These are phyloP conservation scores for Drechslerella stenobrocha DNA, from an alignment of 2,329 filamentous ascomycete genomes.

Conservation along the genomic window DNA sequence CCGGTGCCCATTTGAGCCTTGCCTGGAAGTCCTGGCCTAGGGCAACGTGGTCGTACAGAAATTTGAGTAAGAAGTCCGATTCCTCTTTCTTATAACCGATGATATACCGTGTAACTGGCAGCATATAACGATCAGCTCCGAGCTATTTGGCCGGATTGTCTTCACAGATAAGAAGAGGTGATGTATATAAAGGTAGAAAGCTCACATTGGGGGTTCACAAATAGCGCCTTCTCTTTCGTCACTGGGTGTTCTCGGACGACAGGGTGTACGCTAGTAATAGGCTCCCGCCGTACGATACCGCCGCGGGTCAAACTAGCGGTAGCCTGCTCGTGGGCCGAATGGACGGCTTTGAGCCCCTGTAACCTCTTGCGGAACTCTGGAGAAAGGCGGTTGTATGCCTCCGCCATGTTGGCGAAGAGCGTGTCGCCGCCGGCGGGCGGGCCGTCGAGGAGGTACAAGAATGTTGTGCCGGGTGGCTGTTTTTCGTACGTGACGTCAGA, in stretches of 20 bases:
- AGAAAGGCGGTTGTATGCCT: slow-evolving; percentile 79
- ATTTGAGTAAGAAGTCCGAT: slow-evolving; percentile 74
- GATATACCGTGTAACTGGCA: slow-evolving; percentile 74
- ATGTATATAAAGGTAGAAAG: slow-evolving; percentile 20
- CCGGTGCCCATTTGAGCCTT: slow-evolving; percentile 74
- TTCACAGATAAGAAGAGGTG: not conserved
- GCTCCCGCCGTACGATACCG: slow-evolving; percentile 73
- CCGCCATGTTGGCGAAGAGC: slow-evolving; percentile 75
- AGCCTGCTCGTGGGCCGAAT: slow-evolving; percentile 81
- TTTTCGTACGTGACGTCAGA: slow-evolving; percentile 84
- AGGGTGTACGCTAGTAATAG: slow-evolving; percentile 73
- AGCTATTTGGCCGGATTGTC: not conserved
- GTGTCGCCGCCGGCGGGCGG: slow-evolving; percentile 74
- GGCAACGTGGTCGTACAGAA: slow-evolving; percentile 75
- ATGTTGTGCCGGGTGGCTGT: slow-evolving; percentile 87
- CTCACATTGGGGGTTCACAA: slow-evolving; percentile 79
- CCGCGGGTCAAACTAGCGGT: slow-evolving; percentile 68
- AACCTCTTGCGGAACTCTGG: slow-evolving; percentile 77
- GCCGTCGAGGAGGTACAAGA: slow-evolving; percentile 78
- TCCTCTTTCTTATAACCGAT: slow-evolving; percentile 86
- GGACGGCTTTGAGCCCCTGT: slow-evolving; percentile 77
- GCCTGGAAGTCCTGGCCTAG: slow-evolving; percentile 72
- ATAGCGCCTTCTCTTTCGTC: slow-evolving; percentile 82
- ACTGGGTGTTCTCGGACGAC: slow-evolving; percentile 76
- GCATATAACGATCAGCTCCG: not conserved